phyloP scores from a whole-genome alignment of 2,329 filamentous ascomycete genomes.

The Penicillium sp. region DNA sequence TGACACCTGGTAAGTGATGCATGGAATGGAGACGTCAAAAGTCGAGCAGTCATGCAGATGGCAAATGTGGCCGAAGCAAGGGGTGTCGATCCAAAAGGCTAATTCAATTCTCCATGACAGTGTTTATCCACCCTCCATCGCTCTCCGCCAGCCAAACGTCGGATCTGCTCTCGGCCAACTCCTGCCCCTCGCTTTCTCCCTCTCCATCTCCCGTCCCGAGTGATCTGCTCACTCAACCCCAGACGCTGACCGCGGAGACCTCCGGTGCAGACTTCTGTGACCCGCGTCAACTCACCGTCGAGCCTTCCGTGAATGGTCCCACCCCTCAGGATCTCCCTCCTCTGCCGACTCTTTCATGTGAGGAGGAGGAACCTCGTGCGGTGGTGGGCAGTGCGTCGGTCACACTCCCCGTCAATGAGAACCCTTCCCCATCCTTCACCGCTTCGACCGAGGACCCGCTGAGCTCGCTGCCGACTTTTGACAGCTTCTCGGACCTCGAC shows the following conservation, averaged over 20 bases:
- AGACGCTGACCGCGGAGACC: slow-evolving; percentile 60
- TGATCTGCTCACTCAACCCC: slow-evolving; percentile 73
- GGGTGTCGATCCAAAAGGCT: slow-evolving; percentile 15
- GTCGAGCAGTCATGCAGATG: slow-evolving; percentile 8
- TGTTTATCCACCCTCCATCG: slow-evolving; percentile 66
- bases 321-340: slow-evolving; percentile 62
- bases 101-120: slow-evolving; percentile 46
- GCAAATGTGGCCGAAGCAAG: slow-evolving; percentile 13
- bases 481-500: slow-evolving; percentile 85
- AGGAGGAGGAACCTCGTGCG: slow-evolving; percentile 41
- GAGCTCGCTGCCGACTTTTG: slow-evolving; percentile 68
- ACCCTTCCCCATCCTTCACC: slow-evolving; percentile 39
- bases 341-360: slow-evolving; percentile 51
- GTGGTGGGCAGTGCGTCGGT: slow-evolving; percentile 37
- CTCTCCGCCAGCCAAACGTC: slow-evolving; percentile 60
- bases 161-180: slow-evolving; percentile 67
- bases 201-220: slow-evolving; percentile 74
- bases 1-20: slow-evolving; percentile 77
- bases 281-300: slow-evolving; percentile 80
- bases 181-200: slow-evolving; percentile 81
- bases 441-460: slow-evolving; percentile 49
- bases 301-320: slow-evolving; percentile 45
- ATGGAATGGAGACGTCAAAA: slow-evolving; percentile 10
- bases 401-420: slow-evolving; percentile 39
- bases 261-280: slow-evolving; percentile 84